Base-by-base conservation (phyloP, 805 yeast genomes). In the Saturnispora diversa region DNA sequence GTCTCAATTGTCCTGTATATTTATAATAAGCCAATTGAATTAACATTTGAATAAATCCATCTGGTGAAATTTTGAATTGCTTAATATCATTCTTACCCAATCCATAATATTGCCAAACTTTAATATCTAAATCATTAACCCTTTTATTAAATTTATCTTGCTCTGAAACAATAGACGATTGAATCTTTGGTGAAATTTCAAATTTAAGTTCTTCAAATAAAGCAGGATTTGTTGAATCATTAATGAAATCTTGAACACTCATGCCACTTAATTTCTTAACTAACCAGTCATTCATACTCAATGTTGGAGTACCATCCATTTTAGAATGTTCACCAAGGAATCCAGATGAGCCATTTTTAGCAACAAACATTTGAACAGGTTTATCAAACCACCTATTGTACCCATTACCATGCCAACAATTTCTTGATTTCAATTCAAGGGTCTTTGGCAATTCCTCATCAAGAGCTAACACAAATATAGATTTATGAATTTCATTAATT, bases 221-320 rank as follows among this genome's bases (percentile, higher is more conserved):
- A 6, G 46, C 24, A 8, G 35, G 26, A 6, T 29, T 20, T 2
- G 15, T 7, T 6, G 15, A 11, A 15, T 31, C 21, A 15, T 25
- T 54, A 51, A 42, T 19, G 32, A 50, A 49, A 34, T 48, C 50
- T 2, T 39, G 36, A 12, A 42, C 11, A 2, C 36, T 20, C 46
- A 50, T 41, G 13, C 51, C 74, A 64, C 54, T 74, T 58, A 88
- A 62, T 50, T 75, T 72, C 39, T 69, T 69, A 48, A 77, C 69
- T 29, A 90, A 69, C 55, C 69, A 78, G 63, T 86, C 86, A 61
- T 90, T 90, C 65, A 90, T 66, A 49, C 86, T 78, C 54, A 85
- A 76, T 23, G 95, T 90, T 56, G 97, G 95, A 8, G 96, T 85
- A 47, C 97, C 98, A 62, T 90, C 98, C 97, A 90, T 90, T 68